Percentiles rank a stretch among this genome's conserved stretches.
Conservation (phyloP, 78 protist genomes). For the Mastigamoeba balamuthi region DNA sequence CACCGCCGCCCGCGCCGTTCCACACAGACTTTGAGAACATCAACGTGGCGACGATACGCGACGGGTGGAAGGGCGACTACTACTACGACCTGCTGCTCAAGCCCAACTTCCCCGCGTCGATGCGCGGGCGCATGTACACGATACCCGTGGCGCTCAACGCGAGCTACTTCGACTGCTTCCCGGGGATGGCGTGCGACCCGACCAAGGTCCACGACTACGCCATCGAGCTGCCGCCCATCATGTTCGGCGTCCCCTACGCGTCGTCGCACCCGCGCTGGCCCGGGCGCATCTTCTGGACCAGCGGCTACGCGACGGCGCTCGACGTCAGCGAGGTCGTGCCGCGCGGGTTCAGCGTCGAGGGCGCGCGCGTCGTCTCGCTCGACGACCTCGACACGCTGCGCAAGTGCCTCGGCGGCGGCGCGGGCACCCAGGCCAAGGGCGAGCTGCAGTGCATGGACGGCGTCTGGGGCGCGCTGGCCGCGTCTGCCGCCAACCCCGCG, state of each 20-base stretch:
- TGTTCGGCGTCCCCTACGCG: background rate
- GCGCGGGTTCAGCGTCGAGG: background rate
- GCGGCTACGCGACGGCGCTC: background rate
- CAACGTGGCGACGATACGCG: constrained; percentile 9
- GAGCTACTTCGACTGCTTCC: background rate
- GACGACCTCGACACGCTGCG: background rate
- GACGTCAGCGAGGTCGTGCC: background rate
- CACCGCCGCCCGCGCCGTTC: too few relatives aligned
- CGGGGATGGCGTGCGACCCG: background rate
- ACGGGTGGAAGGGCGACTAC: background rate
- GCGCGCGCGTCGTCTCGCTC: background rate
- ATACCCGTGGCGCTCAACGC: background rate
- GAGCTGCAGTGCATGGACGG: too few relatives aligned
- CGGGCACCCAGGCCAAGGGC: too few relatives aligned
- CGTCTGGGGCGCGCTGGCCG: too few relatives aligned
- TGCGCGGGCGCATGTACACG: background rate
- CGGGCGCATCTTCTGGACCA: background rate
- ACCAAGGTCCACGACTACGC: background rate
- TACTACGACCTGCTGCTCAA: background rate
- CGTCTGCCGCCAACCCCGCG: too few relatives aligned
- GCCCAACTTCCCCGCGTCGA: background rate
- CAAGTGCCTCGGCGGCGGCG: background rate
- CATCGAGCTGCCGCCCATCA: background rate
- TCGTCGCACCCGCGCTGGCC: background rate
- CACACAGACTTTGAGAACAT: constrained; percentile 6